Evolutionary conservation across 352 stramenopile species (phyloP).

Genomic region (Phytophthora boehmeriae): DNA sequence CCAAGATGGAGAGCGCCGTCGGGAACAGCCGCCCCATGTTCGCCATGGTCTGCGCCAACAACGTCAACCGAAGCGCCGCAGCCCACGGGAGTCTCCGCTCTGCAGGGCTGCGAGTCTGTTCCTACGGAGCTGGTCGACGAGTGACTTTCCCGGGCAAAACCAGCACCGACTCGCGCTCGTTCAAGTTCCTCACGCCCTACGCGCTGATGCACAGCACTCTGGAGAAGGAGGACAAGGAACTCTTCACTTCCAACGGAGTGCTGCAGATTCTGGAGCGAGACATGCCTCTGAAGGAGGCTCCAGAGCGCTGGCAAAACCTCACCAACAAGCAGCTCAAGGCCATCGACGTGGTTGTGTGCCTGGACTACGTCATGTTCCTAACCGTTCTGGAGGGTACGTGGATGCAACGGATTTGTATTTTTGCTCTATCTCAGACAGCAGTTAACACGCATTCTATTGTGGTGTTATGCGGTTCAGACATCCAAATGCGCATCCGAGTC

Average conservation of each 20-base stretch:
- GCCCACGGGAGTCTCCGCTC: slow-evolving; percentile 63
- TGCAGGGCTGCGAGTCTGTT: slow-evolving; percentile 70
- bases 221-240: slow-evolving; percentile 49
- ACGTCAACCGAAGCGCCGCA: slow-evolving; percentile 86
- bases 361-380: slow-evolving; percentile 85
- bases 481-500: slow-evolving; percentile 53
- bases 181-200: slow-evolving; percentile 80
- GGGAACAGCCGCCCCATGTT: slow-evolving; percentile 42
- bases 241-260: slow-evolving; percentile 71
- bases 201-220: slow-evolving; percentile 60
- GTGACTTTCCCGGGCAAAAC: slow-evolving; percentile 68
- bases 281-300: slow-evolving; percentile 67
- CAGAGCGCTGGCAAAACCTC: slow-evolving; percentile 81
- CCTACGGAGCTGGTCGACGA: slow-evolving; percentile 63
- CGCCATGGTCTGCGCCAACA: slow-evolving; percentile 87
- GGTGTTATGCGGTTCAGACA: slow-evolving; percentile 32
- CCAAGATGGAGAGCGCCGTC: slow-evolving; percentile 11
- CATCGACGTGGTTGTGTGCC: slow-evolving; percentile 81
- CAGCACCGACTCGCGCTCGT: slow-evolving; percentile 40
- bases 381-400: slow-evolving; percentile 63
- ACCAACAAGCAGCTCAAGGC: slow-evolving; percentile 58
- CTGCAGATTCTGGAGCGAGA: slow-evolving; percentile 76
- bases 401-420: not conserved
- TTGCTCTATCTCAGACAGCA: not conserved
- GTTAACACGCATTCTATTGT: not conserved